Base-by-base conservation (phyloP, 2,329 filamentous ascomycete species). In the Clathrospora elynae region DNA sequence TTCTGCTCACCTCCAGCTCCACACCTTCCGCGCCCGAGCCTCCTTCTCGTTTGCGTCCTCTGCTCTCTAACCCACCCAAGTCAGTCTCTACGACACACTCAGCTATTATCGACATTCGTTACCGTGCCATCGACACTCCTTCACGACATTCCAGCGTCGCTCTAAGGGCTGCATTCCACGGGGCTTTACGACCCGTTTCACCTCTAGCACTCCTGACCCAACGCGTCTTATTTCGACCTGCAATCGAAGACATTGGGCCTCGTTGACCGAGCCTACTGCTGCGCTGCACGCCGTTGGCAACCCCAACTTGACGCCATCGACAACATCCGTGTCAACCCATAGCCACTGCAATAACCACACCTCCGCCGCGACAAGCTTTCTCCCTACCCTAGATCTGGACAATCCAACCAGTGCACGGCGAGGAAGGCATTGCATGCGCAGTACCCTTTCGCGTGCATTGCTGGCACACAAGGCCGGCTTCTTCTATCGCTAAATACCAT, bases 131-230 rank as follows among this genome's bases (percentile, higher is more conserved):
- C 22, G 25, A 37, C 45, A 17, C 42, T 38, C 49, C 32, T 38
- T 48, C 12, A 11, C 42, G 30, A 31, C 37, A 36, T 37, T 34
- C 38, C 46, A 28, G 37, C 38, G 30, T 34, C 29, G 57, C 43
- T 45, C 45, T 57, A 61, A 62, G 66, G 67, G 57, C 54, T 55
- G 55, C 64, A 68, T 68, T 68, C 65, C 63, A 42, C 46, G 61
- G 58, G 55, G 53, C 57, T 50, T 41, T 32, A 35, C 53, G 43
- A 46, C 44, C 57, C 53, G 42, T 55, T 46, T 46, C 43, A 46
- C 34, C 37, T 19, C 20, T 38, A 36, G 28, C 37, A 35, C 31
- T 46, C 40, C 36, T 46, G 37, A 55, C 62, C 64, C 63, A 62
- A 67, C 67, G 51, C 66, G 51, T 57, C 55, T 63, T 54, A 67